A percentile compares a stretch with the other conserved stretches of the same genome.
These are phyloP conservation scores for Psilocybe cyanescens DNA, from an alignment of 768 basidiomycete species.

Conservation along the genomic window DNA sequence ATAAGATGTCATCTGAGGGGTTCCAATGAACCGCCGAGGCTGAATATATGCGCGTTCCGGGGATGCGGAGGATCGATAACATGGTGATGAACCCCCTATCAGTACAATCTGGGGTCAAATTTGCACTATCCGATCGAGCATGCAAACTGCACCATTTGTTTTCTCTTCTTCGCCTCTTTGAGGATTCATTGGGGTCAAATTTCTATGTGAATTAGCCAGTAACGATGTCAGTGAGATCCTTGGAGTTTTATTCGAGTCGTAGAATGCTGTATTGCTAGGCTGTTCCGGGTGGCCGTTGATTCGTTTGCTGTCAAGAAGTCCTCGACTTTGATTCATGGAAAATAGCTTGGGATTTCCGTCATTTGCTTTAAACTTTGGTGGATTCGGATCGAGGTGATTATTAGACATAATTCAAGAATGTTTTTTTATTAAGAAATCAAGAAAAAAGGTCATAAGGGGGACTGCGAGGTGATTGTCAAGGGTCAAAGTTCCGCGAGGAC, in stretches of 20 bases:
- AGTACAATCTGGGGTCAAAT: neutral
- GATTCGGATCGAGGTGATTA: neutral
- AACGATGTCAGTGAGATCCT: conserved; percentile 15
- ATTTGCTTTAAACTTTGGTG: neutral
- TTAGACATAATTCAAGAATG: conserved; percentile 9
- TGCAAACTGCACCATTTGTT: conserved; percentile 7
- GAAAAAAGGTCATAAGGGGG: neutral
- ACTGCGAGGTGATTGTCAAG: neutral
- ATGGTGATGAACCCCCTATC: conserved; percentile 18
- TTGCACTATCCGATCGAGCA: neutral
- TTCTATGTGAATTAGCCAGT: conserved; percentile 11
- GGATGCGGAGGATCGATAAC: conserved; percentile 8
- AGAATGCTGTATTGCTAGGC: neutral
- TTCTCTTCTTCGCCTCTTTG: neutral
- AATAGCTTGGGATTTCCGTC: conserved; percentile 2
- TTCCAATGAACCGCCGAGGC: conserved; percentile 4
- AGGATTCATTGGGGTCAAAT: conserved; percentile 10
- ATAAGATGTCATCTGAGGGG: neutral
- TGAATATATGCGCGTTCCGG: conserved; percentile 29
- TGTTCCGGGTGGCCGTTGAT: neutral
- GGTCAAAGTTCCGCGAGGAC: no score
- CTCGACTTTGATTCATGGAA: conserved; percentile 4
- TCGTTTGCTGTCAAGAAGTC: conserved; percentile 5
- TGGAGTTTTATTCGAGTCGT: neutral
- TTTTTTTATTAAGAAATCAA: conserved; percentile 1